A percentile compares a stretch with the other conserved stretches of the same genome.
phyloP scores from a whole-genome alignment of 1,284 basidiomycete species.

The Abortiporus biennis region DNA sequence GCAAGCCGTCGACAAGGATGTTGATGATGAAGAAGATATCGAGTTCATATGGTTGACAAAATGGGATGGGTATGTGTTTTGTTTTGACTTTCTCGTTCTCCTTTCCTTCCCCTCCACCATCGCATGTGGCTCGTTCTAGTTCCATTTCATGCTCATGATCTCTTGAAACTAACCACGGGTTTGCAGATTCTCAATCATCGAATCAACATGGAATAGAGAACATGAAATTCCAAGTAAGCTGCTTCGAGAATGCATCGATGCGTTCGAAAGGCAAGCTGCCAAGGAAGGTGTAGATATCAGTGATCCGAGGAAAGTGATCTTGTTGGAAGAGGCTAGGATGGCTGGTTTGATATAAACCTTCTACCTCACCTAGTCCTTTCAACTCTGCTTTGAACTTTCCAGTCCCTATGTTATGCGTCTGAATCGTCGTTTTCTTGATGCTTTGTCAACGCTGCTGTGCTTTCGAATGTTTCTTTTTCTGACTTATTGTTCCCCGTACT shows the following conservation, averaged over 20 bases:
- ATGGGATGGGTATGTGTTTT: neutral
- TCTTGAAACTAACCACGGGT: too few relatives aligned
- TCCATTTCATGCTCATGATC: too few relatives aligned
- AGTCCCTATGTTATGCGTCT: too few relatives aligned
- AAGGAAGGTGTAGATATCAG: neutral
- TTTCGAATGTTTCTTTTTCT: too few relatives aligned
- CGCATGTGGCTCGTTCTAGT: too few relatives aligned
- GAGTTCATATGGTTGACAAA: neutral
- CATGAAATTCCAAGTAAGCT: neutral
- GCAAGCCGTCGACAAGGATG: slow-evolving; percentile 1
- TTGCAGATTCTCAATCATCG: neutral
- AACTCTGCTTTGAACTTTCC: too few relatives aligned
- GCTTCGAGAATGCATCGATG: neutral
- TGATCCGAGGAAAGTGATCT: neutral
- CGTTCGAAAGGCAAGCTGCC: neutral
- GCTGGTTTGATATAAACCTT: too few relatives aligned
- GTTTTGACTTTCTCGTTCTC: neutral
- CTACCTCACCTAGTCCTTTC: too few relatives aligned
- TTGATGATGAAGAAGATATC: neutral
- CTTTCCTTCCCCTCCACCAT: too few relatives aligned
- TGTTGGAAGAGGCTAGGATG: neutral
- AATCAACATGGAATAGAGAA: neutral
- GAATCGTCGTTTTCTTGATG: too few relatives aligned
- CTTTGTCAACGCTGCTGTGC: too few relatives aligned
- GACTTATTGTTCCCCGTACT: too few relatives aligned